A percentile compares a stretch with the other conserved stretches of the same genome.
Evolutionary conservation across 2,329 filamentous ascomycete species (phyloP).

Genomic region (Fusarium nurragi): DNA sequence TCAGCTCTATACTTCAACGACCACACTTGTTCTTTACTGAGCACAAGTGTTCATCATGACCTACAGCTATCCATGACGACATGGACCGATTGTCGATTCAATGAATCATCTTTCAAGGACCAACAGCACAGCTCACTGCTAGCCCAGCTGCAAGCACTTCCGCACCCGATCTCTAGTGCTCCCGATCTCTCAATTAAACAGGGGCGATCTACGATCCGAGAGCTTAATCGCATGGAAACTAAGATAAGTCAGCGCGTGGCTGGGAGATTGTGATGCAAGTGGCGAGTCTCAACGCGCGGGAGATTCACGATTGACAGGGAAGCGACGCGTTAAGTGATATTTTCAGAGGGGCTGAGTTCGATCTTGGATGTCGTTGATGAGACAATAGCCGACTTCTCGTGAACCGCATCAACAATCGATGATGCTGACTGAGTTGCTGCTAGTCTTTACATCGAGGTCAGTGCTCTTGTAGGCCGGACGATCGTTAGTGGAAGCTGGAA

Average conservation of each 20-base stretch:
- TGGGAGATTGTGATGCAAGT: slow-evolving; percentile 23
- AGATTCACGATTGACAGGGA: neutral
- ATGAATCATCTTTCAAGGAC: slow-evolving; percentile 36
- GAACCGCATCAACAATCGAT: slow-evolving; percentile 17
- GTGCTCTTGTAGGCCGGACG: neutral
- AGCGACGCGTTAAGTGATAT: slow-evolving; percentile 2
- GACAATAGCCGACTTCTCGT: slow-evolving; percentile 3
- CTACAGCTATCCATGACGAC: slow-evolving; percentile 39
- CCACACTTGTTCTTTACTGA: neutral
- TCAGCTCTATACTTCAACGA: neutral
- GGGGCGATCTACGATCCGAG: slow-evolving; percentile 17
- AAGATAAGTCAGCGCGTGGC: slow-evolving; percentile 19
- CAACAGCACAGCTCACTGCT: slow-evolving; percentile 2
- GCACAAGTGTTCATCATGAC: slow-evolving; percentile 19
- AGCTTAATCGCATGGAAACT: slow-evolving; percentile 8
- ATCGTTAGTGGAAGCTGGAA: neutral
- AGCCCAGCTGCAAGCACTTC: slow-evolving; percentile 19
- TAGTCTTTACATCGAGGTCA: slow-evolving; percentile 15
- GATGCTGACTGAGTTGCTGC: slow-evolving; percentile 10
- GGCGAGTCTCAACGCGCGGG: slow-evolving; percentile 3
- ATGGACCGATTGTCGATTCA: slow-evolving; percentile 22
- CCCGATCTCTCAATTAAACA: neutral
- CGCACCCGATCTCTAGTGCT: slow-evolving; percentile 12
- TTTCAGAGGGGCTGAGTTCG: neutral
- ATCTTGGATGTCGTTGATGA: slow-evolving; percentile 13